Evolutionary conservation across 2,329 filamentous ascomycete species (phyloP).

Genomic region (Chaetomium strumarium): DNA sequence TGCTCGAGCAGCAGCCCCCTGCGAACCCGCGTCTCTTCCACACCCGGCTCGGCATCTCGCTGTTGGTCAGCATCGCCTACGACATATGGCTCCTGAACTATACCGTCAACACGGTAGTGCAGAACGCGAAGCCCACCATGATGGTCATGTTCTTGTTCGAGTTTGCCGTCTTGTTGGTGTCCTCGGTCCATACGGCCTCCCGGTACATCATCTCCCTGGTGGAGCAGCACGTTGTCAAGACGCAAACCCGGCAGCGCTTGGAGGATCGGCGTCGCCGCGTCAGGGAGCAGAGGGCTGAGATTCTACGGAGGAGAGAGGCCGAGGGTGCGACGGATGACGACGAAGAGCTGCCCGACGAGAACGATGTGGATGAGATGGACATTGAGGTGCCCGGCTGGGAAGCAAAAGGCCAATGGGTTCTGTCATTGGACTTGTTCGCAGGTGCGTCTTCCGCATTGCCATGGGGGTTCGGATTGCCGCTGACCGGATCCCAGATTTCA

Average conservation of each 20-base stretch:
- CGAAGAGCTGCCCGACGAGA: conserved; percentile 49
- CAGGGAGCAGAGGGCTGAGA: conserved; percentile 49
- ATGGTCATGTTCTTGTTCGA: conserved; percentile 99
- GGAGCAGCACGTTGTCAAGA: conserved; percentile 68
- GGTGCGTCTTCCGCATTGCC: conserved; percentile 46
- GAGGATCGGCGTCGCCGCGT: conserved; percentile 64
- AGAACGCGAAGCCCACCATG: conserved; percentile 89
- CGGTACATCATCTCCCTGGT: conserved; percentile 74
- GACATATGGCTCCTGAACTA: conserved; percentile 76
- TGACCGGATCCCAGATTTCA: conserved; percentile 57
- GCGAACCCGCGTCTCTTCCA: conserved; percentile 86
- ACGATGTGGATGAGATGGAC: conserved; percentile 83
- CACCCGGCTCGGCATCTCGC: conserved; percentile 68
- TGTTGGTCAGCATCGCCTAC: conserved; percentile 73
- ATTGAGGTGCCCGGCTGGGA: conserved; percentile 96
- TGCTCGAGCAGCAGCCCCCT: conserved; percentile 91
- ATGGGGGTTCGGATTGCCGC: conserved; percentile 3
- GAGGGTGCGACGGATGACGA: conserved; percentile 42
- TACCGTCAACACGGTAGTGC: conserved; percentile 73
- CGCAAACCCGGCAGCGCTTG: conserved; percentile 66
- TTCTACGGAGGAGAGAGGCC: conserved; percentile 42
- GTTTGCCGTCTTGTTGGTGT: conserved; percentile 79
- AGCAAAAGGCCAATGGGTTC: conserved; percentile 85
- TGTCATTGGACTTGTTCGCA: conserved; percentile 78
- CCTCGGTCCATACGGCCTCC: conserved; percentile 69